Evolutionary conservation across 805 yeast species (phyloP).

Genomic region (Candida nemodendra): DNA sequence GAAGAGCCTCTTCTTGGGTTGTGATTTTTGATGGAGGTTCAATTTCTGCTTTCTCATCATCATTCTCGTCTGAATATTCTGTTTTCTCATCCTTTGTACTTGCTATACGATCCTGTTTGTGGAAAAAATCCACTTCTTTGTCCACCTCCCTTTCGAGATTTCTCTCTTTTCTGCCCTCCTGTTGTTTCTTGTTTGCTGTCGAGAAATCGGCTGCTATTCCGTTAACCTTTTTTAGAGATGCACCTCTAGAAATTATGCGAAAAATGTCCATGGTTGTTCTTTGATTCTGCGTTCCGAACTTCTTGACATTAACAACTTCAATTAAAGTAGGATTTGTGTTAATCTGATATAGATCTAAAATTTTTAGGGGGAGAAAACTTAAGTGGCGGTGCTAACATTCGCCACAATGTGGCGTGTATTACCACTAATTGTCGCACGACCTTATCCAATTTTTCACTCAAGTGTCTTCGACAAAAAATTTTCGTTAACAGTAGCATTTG

Average conservation of each 20-base stretch:
- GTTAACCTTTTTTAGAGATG: conserved; percentile 63
- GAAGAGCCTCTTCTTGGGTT: conserved; percentile 56
- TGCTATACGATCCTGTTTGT: conserved; percentile 42
- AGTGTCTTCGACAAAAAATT: conserved; percentile 20
- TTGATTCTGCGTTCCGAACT: too few relatives aligned
- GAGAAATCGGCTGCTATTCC: conserved; percentile 43
- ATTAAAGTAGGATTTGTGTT: too few relatives aligned
- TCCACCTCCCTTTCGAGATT: conserved; percentile 51
- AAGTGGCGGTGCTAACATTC: too few relatives aligned
- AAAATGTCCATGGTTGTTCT: conserved; percentile 76
- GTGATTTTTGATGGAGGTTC: conserved; percentile 36
- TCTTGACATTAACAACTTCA: too few relatives aligned
- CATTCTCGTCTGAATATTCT: conserved; percentile 28
- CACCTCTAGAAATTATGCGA: conserved; percentile 81
- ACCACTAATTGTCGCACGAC: conserved; percentile 16
- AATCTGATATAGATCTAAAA: conserved; percentile 1
- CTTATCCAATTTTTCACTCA: conserved; percentile 12
- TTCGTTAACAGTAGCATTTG: conserved; percentile 6
- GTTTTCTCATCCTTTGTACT: conserved; percentile 29
- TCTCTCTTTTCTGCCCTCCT: conserved; percentile 36
- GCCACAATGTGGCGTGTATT: too few relatives aligned
- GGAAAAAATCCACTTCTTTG: conserved; percentile 82
- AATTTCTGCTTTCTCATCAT: conserved; percentile 27
- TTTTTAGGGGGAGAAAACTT: too few relatives aligned
- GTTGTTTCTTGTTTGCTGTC: conserved; percentile 24